A percentile compares a stretch with the other conserved stretches of the same genome.
These are phyloP conservation scores for Ceratocystis colombiana DNA, from an alignment of 2,329 filamentous ascomycete species.

Conservation along the genomic window DNA sequence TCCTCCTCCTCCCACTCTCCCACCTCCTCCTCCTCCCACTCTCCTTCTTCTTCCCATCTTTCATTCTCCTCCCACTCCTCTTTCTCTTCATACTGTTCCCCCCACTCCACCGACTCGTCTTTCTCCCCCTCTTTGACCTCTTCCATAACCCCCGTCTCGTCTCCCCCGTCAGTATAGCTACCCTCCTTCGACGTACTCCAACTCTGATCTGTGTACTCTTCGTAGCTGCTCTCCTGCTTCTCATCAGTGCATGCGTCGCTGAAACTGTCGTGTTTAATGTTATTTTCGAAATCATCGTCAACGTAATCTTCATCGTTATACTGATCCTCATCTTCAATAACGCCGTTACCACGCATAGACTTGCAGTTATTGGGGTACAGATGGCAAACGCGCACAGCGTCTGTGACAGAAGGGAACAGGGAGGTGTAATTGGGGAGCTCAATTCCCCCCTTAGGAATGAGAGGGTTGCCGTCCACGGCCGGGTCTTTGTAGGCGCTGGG, in stretches of 20 bases:
- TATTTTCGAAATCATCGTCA: neutral
- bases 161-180: too few species aligned
- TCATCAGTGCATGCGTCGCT: conserved; percentile 10
- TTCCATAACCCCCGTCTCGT: too few species aligned
- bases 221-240: neutral
- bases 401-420: conserved; percentile 7
- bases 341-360: conserved; percentile 21
- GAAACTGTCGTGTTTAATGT: conserved; percentile 11
- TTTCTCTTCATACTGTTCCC: neutral
- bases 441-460: neutral
- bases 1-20: neutral
- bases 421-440: neutral
- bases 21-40: neutral
- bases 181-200: too few species aligned
- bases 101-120: neutral
- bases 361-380: conserved; percentile 16
- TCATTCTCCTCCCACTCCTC: neutral
- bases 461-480: neutral
- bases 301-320: conserved; percentile 21
- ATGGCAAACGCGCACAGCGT: conserved; percentile 19
- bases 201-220: neutral
- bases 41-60: neutral
- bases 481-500: neutral
- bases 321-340: conserved; percentile 20
- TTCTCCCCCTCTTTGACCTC: neutral